Evolutionary conservation across 2,329 filamentous ascomycete genomes (phyloP), one percentile per base, ranked within the genome.

Genomic region (Fusarium oligoseptatum): DNA sequence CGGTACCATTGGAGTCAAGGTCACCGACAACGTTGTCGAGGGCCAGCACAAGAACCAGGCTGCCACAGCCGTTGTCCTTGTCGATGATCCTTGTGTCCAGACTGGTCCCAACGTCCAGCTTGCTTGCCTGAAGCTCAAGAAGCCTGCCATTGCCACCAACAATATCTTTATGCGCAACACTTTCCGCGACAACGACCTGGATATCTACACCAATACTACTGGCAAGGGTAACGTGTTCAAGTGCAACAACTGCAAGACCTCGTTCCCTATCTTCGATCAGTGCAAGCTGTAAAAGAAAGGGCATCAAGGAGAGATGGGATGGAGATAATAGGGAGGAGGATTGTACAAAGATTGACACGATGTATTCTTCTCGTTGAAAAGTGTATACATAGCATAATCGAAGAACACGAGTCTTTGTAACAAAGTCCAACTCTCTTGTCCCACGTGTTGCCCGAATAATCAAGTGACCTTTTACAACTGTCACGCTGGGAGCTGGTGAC

Each of bases 161-260:
- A 84, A 83, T 39, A 43, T 77, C 2, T 58, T 83, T 20, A 71
- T 72, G 11, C 73, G 73, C 6, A 83, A 84, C 36, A 80, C 64
- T 0, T 45, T 83, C 3, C 71, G 66, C 10, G 66, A 80, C 1
- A 83, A 83, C 45, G 78, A 80, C 32, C 62, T 75, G 11, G 80
- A 82, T 32, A 64, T 81, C 22, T 68, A 67, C 8, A 65, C 76
- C 10, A 61, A 64, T 7, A 71, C 74, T 7, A 64, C 65, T 2
- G 71, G 79, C 8, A 55, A 70, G 17, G 71, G 67, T 2, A 82
- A 81, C 55, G 36, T 80, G 9, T 52, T 78, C 20, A 73, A 68
- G 41, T 77, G 80, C 61, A 81, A 81, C 32, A 60, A 67, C 9
- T 79, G 78, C 24, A 37, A 50, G 17, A 70, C 64, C 0, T 55